Evolutionary conservation across 2,329 filamentous ascomycete genomes (phyloP).

Genomic region (Xylaria sp.): DNA sequence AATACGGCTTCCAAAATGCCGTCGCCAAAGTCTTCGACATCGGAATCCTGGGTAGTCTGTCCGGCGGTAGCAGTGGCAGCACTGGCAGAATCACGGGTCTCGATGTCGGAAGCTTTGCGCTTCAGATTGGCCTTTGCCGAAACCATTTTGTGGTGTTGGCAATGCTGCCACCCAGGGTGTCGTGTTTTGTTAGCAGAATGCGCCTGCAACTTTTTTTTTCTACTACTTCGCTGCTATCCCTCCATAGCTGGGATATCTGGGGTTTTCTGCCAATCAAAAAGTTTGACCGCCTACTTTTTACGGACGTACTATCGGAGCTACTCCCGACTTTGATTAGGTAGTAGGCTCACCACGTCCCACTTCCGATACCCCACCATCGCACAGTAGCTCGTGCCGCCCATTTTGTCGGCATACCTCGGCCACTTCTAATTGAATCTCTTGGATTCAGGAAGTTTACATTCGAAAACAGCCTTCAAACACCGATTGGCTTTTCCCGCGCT

Average conservation of each 20-base stretch:
- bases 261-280: constrained; percentile 39
- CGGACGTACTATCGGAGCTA: neutral
- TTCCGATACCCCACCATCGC: constrained; percentile 14
- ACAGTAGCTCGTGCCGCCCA: no score
- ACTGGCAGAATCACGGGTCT: constrained; percentile 57
- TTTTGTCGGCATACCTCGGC: neutral
- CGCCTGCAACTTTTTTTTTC: constrained; percentile 34
- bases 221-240: constrained; percentile 10
- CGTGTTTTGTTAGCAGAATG: neutral
- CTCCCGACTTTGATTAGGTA: neutral
- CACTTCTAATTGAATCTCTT: no score
- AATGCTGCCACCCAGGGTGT: constrained; percentile 16
- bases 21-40: constrained; percentile 67
- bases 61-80: constrained; percentile 41
- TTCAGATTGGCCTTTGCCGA: constrained; percentile 63
- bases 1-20: constrained; percentile 66
- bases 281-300: constrained; percentile 37
- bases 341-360: no score
- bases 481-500: no score
- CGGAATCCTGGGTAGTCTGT: constrained; percentile 60
- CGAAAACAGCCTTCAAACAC: no score
- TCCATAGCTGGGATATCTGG: constrained; percentile 24
- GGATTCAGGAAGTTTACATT: no score
- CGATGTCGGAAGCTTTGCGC: constrained; percentile 71
- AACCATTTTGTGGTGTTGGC: constrained; percentile 51